phyloP scores from a whole-genome alignment of 2,329 filamentous ascomycete species.

The Endothia cerciana region DNA sequence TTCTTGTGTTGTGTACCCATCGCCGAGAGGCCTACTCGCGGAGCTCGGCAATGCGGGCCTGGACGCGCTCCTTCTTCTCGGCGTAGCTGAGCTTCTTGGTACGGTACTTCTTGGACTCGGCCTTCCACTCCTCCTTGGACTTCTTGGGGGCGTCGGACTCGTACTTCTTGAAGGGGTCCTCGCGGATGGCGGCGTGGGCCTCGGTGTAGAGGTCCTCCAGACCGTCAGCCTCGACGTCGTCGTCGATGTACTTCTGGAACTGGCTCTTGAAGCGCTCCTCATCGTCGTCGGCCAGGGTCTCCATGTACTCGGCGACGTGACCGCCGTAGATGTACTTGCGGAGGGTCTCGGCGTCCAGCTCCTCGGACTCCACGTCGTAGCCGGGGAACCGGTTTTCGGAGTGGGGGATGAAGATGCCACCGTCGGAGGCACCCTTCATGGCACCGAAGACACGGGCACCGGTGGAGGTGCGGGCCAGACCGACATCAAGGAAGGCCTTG shows the following conservation, averaged over 20 bases:
- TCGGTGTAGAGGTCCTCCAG: slow-evolving; percentile 96
- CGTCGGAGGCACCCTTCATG: slow-evolving; percentile 99
- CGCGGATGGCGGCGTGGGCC: slow-evolving; percentile 95
- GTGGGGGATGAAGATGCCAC: slow-evolving; percentile 96
- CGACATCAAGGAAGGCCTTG: slow-evolving; percentile 98
- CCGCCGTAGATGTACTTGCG: slow-evolving; percentile 99
- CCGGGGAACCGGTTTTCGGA: slow-evolving; percentile 99
- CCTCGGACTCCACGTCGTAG: slow-evolving; percentile 95
- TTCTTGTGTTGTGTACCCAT: slow-evolving; percentile 16
- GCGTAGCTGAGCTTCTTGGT: slow-evolving; percentile 77
- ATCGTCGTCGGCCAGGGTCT: slow-evolving; percentile 98
- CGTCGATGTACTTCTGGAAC: slow-evolving; percentile 97
- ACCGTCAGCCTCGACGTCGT: slow-evolving; percentile 93
- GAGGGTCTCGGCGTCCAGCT: slow-evolving; percentile 94
- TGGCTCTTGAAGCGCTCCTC: slow-evolving; percentile 99
- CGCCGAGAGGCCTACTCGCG: slow-evolving; percentile 48
- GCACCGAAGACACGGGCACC: slow-evolving; percentile 98
- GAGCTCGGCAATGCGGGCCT: slow-evolving; percentile 89
- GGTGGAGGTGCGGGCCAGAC: slow-evolving; percentile 94
- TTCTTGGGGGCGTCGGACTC: slow-evolving; percentile 80
- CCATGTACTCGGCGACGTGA: slow-evolving; percentile 99
- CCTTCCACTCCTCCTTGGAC: slow-evolving; percentile 96
- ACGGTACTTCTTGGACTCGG: slow-evolving; percentile 89
- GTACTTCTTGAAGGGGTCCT: slow-evolving; percentile 96
- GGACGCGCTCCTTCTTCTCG: slow-evolving; percentile 80